A percentile compares a stretch with the other conserved stretches of the same genome.
These are phyloP conservation scores for Xylariaceae sp. DNA, from an alignment of 2,329 filamentous ascomycete genomes.

Conservation along the genomic window DNA sequence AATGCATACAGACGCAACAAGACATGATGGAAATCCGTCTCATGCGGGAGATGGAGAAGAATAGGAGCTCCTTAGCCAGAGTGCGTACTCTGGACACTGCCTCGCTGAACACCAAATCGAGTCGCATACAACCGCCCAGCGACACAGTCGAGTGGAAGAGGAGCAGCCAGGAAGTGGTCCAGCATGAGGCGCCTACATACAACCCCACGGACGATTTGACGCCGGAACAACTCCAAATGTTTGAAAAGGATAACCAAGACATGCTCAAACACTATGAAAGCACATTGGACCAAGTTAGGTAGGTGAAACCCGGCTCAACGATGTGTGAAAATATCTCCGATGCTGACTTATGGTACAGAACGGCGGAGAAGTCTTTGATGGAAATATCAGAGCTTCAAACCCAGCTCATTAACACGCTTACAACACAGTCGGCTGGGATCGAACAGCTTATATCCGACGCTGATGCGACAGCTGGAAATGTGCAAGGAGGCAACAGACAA, in stretches of 20 bases:
- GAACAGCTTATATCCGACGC: conserved; percentile 84
- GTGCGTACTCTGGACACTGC: conserved; percentile 38
- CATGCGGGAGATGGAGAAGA: conserved; percentile 81
- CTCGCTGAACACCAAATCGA: conserved; percentile 13
- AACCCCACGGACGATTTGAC: conserved; percentile 53
- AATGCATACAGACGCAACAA: conserved; percentile 72
- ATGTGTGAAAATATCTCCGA: background rate
- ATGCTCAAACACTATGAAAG: conserved; percentile 93
- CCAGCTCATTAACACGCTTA: conserved; percentile 78
- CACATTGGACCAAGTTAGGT: conserved; percentile 92
- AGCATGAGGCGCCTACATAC: conserved; percentile 24
- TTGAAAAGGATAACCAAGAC: conserved; percentile 86
- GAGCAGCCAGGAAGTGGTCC: conserved; percentile 23
- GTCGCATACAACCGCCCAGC: conserved; percentile 21
- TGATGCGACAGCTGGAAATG: conserved; percentile 73
- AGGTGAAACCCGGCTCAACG: conserved; percentile 36
- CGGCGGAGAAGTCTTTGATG: conserved; percentile 80
- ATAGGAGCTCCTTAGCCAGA: conserved; percentile 77
- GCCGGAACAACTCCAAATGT: conserved; percentile 83
- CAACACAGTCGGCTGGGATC: conserved; percentile 81
- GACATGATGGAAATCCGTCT: conserved; percentile 90
- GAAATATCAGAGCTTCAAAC: conserved; percentile 93
- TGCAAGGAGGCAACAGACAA: conserved; percentile 85
- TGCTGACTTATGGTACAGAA: conserved; percentile 44
- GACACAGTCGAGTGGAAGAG: conserved; percentile 15